Evolutionary conservation across 2,329 filamentous ascomycete genomes (phyloP).

Genomic region (Sporothrix schenckii): DNA sequence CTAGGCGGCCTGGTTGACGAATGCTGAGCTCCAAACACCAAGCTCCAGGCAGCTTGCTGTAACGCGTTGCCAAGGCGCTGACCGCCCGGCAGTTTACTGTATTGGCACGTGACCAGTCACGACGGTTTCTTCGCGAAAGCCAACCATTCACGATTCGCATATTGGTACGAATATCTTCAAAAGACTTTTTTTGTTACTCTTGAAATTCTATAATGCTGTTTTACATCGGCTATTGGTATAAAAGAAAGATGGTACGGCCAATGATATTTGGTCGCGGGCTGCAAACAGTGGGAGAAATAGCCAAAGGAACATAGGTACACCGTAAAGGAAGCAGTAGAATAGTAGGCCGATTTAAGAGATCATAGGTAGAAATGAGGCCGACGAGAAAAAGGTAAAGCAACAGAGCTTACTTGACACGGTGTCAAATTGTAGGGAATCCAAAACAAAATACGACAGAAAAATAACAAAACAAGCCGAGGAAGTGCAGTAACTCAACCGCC

Average conservation of each 20-base stretch:
- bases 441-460: neutral
- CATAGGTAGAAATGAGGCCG: neutral
- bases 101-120: constrained; percentile 29
- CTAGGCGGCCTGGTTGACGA: constrained; percentile 26
- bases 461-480: neutral
- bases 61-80: constrained; percentile 33
- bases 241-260: neutral
- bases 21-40: constrained; percentile 19
- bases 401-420: too few relatives aligned
- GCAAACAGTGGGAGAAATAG: neutral
- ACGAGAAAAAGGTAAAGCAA: neutral
- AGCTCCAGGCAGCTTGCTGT: constrained; percentile 36
- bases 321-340: neutral
- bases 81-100: constrained; percentile 35
- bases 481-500: constrained; percentile 13
- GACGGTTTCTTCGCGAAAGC: neutral
- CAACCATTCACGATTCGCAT: too few relatives aligned
- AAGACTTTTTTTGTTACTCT: too few relatives aligned
- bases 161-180: too few relatives aligned
- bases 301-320: neutral
- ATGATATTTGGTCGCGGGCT: neutral
- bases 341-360: neutral
- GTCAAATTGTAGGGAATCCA: neutral
- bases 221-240: neutral
- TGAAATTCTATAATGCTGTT: too few relatives aligned